phyloP scores from a whole-genome alignment of 2,329 filamentous ascomycete species.

The Phyllosticta ampelicida region DNA sequence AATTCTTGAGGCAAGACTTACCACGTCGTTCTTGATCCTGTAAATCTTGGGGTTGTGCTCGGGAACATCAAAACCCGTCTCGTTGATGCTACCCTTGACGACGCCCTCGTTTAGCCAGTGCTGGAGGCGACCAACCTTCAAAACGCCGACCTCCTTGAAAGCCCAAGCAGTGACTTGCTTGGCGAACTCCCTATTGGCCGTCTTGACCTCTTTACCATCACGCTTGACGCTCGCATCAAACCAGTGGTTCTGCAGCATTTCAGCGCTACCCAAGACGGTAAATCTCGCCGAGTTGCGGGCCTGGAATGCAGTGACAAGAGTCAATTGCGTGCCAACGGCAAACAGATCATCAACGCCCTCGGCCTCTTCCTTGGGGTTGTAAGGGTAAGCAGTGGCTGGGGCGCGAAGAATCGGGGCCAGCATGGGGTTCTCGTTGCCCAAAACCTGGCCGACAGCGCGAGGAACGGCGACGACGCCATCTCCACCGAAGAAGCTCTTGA shows the following conservation, averaged over 20 bases:
- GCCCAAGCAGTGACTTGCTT: slow-evolving; percentile 85
- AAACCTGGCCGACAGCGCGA: slow-evolving; percentile 64
- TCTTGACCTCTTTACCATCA: slow-evolving; percentile 47
- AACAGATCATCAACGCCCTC: slow-evolving; percentile 69
- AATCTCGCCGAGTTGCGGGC: slow-evolving; percentile 88
- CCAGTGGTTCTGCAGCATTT: slow-evolving; percentile 83
- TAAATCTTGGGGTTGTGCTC: slow-evolving; percentile 75
- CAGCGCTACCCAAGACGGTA: slow-evolving; percentile 71
- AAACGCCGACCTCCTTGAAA: slow-evolving; percentile 85
- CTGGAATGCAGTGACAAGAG: slow-evolving; percentile 76
- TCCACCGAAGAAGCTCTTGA: slow-evolving; percentile 68
- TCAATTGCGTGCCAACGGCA: slow-evolving; percentile 71
- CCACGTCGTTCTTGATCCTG: slow-evolving; percentile 91
- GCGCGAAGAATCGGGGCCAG: slow-evolving; percentile 74
- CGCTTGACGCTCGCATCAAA: slow-evolving; percentile 67
- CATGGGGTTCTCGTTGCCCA: slow-evolving; percentile 65
- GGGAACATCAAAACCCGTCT: slow-evolving; percentile 26
- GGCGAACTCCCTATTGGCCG: slow-evolving; percentile 75
- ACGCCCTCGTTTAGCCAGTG: slow-evolving; percentile 53
- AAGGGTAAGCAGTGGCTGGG: slow-evolving; percentile 77
- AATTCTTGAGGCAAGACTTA: slow-evolving; percentile 44
- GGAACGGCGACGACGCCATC: slow-evolving; percentile 70
- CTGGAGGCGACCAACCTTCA: slow-evolving; percentile 73
- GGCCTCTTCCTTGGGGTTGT: slow-evolving; percentile 80
- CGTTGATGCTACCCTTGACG: slow-evolving; percentile 25